Evolutionary conservation across 2,329 filamentous ascomycete species (phyloP).

Genomic region (Sporothrix schenckii): DNA sequence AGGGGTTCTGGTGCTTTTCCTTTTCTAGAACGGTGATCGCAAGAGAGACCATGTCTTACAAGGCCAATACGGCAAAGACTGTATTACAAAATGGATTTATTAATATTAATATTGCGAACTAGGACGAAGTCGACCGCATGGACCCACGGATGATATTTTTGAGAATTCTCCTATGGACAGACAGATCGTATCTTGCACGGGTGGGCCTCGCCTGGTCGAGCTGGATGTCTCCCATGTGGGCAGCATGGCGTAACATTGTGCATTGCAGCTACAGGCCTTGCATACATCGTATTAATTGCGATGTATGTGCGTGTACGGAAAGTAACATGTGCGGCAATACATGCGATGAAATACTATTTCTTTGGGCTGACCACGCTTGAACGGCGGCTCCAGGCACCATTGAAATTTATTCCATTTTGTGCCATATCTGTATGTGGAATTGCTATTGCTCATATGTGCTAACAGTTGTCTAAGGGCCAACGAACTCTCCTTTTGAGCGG

Average conservation of each 20-base stretch:
- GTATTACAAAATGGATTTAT: not conserved
- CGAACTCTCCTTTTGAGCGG: not conserved
- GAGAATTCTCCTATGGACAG: not conserved
- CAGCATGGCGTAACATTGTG: not conserved
- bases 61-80: not conserved
- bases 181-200: conserved; percentile 9
- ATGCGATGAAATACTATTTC: no score
- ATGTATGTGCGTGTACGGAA: not conserved
- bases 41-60: not conserved
- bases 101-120: not conserved
- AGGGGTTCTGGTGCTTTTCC: not conserved
- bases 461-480: not conserved
- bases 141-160: no score
- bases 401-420: not conserved
- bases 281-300: not conserved
- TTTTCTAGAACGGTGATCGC: not conserved
- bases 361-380: not conserved
- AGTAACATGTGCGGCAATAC: no score
- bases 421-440: no score
- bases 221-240: not conserved
- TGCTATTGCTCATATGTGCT: not conserved
- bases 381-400: not conserved
- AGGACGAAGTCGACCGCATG: no score
- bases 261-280: not conserved
- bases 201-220: not conserved